Base-by-base conservation (phyloP, 2,329 filamentous ascomycete genomes). In the Basipetospora sp. region DNA sequence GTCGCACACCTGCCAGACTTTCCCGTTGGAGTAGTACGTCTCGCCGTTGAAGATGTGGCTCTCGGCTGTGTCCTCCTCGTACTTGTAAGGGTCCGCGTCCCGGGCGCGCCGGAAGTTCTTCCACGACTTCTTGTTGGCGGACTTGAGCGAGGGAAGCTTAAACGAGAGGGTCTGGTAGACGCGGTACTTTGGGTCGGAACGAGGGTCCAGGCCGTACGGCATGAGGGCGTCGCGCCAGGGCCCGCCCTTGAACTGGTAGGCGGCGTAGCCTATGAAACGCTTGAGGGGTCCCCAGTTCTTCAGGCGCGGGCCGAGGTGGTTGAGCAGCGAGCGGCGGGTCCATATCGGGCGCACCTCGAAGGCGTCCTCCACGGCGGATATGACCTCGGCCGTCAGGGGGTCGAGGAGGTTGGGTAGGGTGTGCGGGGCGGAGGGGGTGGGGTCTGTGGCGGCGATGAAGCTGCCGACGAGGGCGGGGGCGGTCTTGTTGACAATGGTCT, bases 1-100 rank as follows among this genome's bases (percentile, higher is more conserved):
- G 54, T 98, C 90, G 59, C 86, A 93, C 18, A 92, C 71, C 63
- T 96, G 90, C 80, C 86, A 98, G 35, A 90, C 78, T 50, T 90
- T 90, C 28, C 86, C 86, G 50, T 94, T 86, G 2, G 73, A 71
- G 13, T 74, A 74, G 39, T 88, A 74, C 2, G 69, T 70, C 42
- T 75, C 65, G 33, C 88, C 88, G 43, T 92, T 84, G 56, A 94
- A 96, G 2, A 88, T 63, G 55, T 96, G 87, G 38, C 67, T 77
- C 20, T 62, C 54, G 15, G 55, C 57, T 25, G 60, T 53, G 17
- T 60, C 58, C 31, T 60, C 59, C 8, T 54, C 45, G 25, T 57
- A 53, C 40, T 53, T 56, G 15, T 57, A 61, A 5, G 59, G 50
- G 19, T 61, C 58, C 11, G 54, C 30, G 42, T 59, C 50, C 28